phyloP scores from a whole-genome alignment of 2,329 filamentous ascomycete genomes.

The Pezicula carpinea region DNA sequence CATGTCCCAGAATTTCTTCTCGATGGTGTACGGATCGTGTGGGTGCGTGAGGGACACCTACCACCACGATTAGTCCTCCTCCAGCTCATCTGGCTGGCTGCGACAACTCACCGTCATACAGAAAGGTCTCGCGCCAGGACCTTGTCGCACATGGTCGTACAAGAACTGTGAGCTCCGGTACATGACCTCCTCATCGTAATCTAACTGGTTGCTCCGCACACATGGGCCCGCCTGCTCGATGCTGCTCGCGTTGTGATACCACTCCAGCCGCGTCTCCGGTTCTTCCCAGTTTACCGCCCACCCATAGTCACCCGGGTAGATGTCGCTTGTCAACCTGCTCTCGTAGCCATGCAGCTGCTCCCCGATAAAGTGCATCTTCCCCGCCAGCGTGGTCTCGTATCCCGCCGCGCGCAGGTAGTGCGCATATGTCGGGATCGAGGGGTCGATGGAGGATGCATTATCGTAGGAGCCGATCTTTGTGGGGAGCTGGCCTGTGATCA shows the following conservation, averaged over 20 bases:
- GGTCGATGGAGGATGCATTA: conserved; percentile 79
- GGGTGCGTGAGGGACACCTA: conserved; percentile 86
- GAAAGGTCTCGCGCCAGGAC: conserved; percentile 70
- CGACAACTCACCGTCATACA: conserved; percentile 61
- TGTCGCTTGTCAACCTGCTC: conserved; percentile 86
- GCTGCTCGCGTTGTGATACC: conserved; percentile 95
- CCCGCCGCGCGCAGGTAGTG: conserved; percentile 82
- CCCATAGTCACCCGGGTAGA: conserved; percentile 90
- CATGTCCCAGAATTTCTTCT: conserved; percentile 86
- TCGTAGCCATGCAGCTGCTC: conserved; percentile 95
- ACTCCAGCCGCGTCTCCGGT: conserved; percentile 79
- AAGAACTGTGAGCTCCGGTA: conserved; percentile 85
- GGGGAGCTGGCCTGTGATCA: conserved; percentile 88
- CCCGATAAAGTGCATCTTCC: conserved; percentile 97
- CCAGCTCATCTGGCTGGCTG: not conserved
- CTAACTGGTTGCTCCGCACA: conserved; percentile 88
- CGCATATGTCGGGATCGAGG: conserved; percentile 85
- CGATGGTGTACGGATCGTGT: conserved; percentile 92
- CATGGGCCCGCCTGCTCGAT: conserved; percentile 86
- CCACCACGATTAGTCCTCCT: not conserved
- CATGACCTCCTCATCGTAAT: conserved; percentile 96
- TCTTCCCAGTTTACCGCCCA: conserved; percentile 97
- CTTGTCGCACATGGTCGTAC: conserved; percentile 84
- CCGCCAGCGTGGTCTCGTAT: conserved; percentile 86
- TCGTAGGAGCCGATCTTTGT: conserved; percentile 91